These are phyloP conservation scores for Podospora appendiculata DNA, from an alignment of 495 filamentous ascomycete genomes.

Conservation along the genomic window DNA sequence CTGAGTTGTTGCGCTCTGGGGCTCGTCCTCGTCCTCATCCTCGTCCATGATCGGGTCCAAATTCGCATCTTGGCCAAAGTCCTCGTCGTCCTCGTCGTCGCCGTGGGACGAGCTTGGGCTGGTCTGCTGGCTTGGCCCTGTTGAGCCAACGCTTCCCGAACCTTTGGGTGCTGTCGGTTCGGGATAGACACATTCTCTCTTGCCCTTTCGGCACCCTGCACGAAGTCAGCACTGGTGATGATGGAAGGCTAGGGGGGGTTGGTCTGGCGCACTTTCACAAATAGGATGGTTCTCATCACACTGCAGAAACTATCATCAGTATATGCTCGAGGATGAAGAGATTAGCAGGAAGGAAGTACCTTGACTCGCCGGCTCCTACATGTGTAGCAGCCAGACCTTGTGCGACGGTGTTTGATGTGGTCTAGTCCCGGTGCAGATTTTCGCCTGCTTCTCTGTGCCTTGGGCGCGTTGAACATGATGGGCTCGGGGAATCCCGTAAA, in stretches of 20 bases:
- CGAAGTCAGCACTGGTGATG: conserved; percentile 12
- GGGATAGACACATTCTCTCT: conserved; percentile 76
- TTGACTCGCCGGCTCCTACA: conserved; percentile 87
- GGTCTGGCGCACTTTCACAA: conserved; percentile 54
- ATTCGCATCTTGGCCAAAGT: conserved; percentile 36
- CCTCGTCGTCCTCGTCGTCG: conserved; percentile 45
- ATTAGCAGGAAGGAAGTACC: conserved; percentile 35
- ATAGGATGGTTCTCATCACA: conserved; percentile 81
- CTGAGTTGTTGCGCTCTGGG: conserved; percentile 27
- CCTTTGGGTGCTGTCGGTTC: conserved; percentile 50
- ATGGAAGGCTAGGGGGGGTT: conserved; percentile 13
- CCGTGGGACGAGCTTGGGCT: conserved; percentile 46
- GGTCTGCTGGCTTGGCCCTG: conserved; percentile 42
- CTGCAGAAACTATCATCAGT: conserved; percentile 31
- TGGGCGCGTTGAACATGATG: conserved; percentile 42
- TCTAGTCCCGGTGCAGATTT: conserved; percentile 57
- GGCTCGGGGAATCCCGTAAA: conserved; percentile 39
- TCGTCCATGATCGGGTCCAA: conserved; percentile 62
- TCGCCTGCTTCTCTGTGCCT: conserved; percentile 46
- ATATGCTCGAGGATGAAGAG: background rate
- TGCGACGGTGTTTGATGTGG: conserved; percentile 87
- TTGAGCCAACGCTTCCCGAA: conserved; percentile 34
- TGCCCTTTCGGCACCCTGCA: conserved; percentile 76
- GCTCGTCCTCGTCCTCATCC: conserved; percentile 56
- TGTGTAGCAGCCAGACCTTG: conserved; percentile 90